Evolutionary conservation across 129 eudicot species (phyloP).

Genomic region (Flaveria bidentis): DNA sequence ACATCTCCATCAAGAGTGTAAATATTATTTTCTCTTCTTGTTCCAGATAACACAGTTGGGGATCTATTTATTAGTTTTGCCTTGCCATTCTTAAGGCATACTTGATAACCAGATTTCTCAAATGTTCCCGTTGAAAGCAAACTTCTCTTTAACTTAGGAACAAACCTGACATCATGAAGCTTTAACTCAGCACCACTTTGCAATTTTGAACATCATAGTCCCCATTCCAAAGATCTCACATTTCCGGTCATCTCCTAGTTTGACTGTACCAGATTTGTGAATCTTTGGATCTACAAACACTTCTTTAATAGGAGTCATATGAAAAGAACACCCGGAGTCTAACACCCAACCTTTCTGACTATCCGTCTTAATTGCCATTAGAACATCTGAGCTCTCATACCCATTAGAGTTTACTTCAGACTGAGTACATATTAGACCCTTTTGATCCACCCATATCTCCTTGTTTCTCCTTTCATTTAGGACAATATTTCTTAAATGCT

Average conservation of each 20-base stretch:
- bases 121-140: neutral
- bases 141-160: neutral
- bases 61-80: neutral
- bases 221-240: neutral
- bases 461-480: no score
- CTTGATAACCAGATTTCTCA: neutral
- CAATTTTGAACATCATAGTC: no score
- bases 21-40: neutral
- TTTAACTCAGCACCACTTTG: neutral
- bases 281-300: neutral
- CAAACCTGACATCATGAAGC: neutral
- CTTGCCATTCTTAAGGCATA: neutral
- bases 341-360: neutral
- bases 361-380: no score
- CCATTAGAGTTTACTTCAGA: neutral
- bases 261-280: neutral
- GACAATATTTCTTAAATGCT: neutral
- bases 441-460: no score
- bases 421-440: no score
- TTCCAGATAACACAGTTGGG: neutral
- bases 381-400: neutral
- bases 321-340: neutral
- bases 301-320: no score
- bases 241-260: neutral
- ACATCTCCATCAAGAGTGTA: neutral